Evolutionary conservation across 2,329 filamentous ascomycete genomes (phyloP), one percentile per base, ranked within the genome.

Genomic region (Stachybotrys echinatus): DNA sequence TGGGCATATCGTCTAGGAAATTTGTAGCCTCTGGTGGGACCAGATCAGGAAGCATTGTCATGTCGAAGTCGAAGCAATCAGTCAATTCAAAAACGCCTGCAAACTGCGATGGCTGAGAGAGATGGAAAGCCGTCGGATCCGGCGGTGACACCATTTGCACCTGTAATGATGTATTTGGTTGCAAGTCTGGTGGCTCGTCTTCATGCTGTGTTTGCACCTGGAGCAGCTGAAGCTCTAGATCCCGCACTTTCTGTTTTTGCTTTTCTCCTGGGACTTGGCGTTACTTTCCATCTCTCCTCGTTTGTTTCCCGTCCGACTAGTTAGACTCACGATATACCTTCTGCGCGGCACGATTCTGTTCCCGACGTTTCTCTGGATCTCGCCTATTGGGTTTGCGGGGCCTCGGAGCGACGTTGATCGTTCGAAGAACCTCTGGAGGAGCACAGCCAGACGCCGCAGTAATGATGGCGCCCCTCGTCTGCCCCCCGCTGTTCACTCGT

Each of bases 291-390:
- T 5, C 27, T 14, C 27, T 34, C 27, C 27, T 34, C 27, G 14
- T 34, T 5, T n/a, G n/a, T 5, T 34, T 14, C 5, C 3, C 14
- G 10, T 34, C 27, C 27, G 5, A 34, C 14, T 34, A 10, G 10
- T 34, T 14, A 34, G 27, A 34, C 27, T 34, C 27, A 34, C 27
- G 27, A 5, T 34, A 34, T 2, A 34, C 27, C 57, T 91, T 84
- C 69, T 92, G 61, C 4, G 61, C 60, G 45, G 55, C 48, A 17
- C 59, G 61, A 23, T 64, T 64, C 47, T 64, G 61, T 46, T 57
- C 23, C 2, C 59, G 55, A 45, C 61, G 51, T 34, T 60, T 62
- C 39, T 57, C 61, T 3, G 58, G 59, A 42, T 61, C 57, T 4
- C 39, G 17, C 39, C 39, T 18, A n/a, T 18, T 42, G 20, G 39